Conservation (phyloP, 176 grass and related monocot species). For the Aegilops bicornis region DNA sequence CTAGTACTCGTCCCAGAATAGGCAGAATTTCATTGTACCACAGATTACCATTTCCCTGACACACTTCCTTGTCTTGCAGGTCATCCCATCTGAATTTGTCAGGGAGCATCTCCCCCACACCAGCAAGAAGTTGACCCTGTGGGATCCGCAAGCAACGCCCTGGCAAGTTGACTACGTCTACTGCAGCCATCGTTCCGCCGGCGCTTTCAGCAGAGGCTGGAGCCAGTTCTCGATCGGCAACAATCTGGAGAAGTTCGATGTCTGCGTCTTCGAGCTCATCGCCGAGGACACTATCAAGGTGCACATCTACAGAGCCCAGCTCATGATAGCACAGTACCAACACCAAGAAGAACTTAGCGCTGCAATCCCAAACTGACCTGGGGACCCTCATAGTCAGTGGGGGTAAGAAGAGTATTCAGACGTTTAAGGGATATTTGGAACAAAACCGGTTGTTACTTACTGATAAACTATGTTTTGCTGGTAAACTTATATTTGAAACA, state of each 20-base stretch:
- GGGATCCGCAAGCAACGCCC: constrained; percentile 55
- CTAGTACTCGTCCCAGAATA: background rate
- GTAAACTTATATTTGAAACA: too few species aligned
- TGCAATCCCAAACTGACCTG: background rate
- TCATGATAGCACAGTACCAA: constrained; percentile 42
- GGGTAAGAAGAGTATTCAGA: background rate
- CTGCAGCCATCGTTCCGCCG: constrained; percentile 23
- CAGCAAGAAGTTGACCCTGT: constrained; percentile 54
- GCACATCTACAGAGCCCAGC: constrained; percentile 68
- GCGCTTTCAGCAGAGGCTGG: constrained; percentile 67
- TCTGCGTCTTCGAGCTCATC: constrained; percentile 73
- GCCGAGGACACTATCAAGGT: constrained; percentile 64
- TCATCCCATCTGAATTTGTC: constrained; percentile 52
- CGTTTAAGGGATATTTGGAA: background rate
- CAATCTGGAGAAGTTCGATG: constrained; percentile 75
- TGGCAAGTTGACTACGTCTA: constrained; percentile 66
- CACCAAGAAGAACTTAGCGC: background rate
- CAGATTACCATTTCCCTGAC: background rate
- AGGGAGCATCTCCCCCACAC: constrained; percentile 42
- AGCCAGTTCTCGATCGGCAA: constrained; percentile 56
- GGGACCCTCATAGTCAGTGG: background rate
- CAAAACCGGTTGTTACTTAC: background rate
- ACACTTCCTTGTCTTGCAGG: constrained; percentile 40
- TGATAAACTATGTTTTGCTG: too few species aligned
- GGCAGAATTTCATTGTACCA: background rate